Base-by-base conservation (phyloP, 2,329 filamentous ascomycete species). In the Ceratocystis smalleyi region DNA sequence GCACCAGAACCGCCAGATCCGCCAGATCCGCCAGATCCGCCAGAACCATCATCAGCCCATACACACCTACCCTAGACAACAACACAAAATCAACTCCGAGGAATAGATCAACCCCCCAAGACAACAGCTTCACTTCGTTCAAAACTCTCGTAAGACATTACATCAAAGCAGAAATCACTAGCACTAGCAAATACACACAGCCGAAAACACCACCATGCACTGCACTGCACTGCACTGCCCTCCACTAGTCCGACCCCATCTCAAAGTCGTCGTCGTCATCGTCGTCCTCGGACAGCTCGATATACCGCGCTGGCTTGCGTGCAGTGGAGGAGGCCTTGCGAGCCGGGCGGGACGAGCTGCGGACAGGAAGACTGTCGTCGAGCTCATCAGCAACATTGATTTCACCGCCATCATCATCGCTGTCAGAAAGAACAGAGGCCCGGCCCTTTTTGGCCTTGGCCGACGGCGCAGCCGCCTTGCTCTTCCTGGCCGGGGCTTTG, bases 381-480 rank as follows among this genome's bases (percentile, higher is more conserved):
- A 74, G 72, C 65, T 79, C 77, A 54, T 79, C 77, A 61, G 74
- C 77, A 66, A 75, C 73, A 1, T 75, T 74, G 24, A 73, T 12
- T 12, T 10, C 32, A 35, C 12, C 70, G 43, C 4, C 75, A 73
- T 32, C 77, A 72, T 45, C 77, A 74, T 67, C 76, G 68, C 47
- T 76, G 67, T 49, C 75, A 66, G 51, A 55, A 7, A 32, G 51
- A 32, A 7, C 51, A 32, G 51, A 17, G 17, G 51, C 51, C 3
- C 51, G 51, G 17, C 59, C 8, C 15, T 62, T 59, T 10, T 51
- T 60, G 3, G 61, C 54, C 43, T 27, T 61, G 8, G 57, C 15
- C 3, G 59, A 30, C 7, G 54, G 24, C 1, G 45, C 43, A 19
- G 43, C 22, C 3, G 59, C 7, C 43, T 61, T 61, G 17, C 24